Evolutionary conservation across 768 basidiomycete species (phyloP), one percentile per base, ranked within the genome.

Genomic region (Phaeotremella skinneri): DNA sequence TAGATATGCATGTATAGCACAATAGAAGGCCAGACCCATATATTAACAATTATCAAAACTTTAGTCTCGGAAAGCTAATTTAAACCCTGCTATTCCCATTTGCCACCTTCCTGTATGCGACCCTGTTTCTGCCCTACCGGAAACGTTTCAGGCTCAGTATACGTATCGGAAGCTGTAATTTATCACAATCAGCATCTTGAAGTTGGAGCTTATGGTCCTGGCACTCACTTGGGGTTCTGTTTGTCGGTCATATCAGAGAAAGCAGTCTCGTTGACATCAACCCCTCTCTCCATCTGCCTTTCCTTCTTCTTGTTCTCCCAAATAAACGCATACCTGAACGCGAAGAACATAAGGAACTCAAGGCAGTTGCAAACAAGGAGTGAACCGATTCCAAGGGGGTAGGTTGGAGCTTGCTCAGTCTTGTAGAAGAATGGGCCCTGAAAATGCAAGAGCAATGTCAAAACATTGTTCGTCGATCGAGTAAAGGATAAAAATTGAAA

Each of bases 371-470:
- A 62, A 25, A 68, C 65, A 16, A 78, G 63, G 23, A 78, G 62
- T 6, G 72, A 64, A 1, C 76, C 78, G 52, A 78, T 75, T 3
- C 77, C 78, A 17, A 75, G 62, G 11, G 54, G 61, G 65, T 79
- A 79, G 37, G 34, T 59, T 6, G 78, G 76, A 1, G 76, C 70
- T 60, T 76, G 69, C 2, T 54, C 42, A 39, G 72, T 47, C 37
- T 64, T 58, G 64, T 66, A 76, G 49, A 75, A 71, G 68, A 70
- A 70, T 16, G 67, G 64, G 17, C 56, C 57, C 31, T 55, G 13
- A n/a, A n/a, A n/a, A n/a, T n/a, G n/a, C n/a, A n/a, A n/a, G n/a
- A n/a, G n/a, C n/a, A n/a, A n/a, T n/a, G n/a, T n/a, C n/a, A n/a
- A n/a, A n/a, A n/a, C n/a, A n/a, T n/a, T n/a, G n/a, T n/a, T n/a